These are phyloP conservation scores for Pseudocercospora fijiensis DNA, from an alignment of 2,329 filamentous ascomycete genomes.

Conservation along the genomic window DNA sequence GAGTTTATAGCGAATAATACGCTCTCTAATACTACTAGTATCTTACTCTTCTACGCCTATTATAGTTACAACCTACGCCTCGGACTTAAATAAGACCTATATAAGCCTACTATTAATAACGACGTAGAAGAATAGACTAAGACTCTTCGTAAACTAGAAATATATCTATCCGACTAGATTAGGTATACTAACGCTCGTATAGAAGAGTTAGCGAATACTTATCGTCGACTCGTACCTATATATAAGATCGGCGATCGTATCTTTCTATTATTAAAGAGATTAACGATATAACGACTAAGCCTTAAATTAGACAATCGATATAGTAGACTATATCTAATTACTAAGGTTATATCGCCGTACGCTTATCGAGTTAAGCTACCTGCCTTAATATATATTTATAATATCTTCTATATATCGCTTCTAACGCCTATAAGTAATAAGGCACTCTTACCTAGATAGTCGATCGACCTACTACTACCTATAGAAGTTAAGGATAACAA, in stretches of 20 bases:
- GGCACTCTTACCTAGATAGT: not conserved
- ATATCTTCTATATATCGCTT: not conserved
- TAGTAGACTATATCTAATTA: not conserved
- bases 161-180: not conserved
- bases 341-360: not conserved
- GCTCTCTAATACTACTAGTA: not conserved
- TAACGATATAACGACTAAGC: not conserved
- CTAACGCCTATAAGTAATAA: not conserved
- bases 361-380: not conserved
- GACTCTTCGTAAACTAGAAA: not conserved
- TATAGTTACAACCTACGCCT: not conserved
- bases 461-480: not conserved
- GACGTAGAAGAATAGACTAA: not conserved
- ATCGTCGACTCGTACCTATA: not conserved
- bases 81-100: not conserved
- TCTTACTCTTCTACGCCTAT: not conserved
- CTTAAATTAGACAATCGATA: not conserved
- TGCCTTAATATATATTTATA: not conserved
- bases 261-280: not conserved
- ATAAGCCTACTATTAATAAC: not conserved
- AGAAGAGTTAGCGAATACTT: not conserved
- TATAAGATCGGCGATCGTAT: not conserved
- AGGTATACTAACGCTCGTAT: not conserved
- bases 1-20: slow-evolving; percentile 1
- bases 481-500: not conserved